These are phyloP conservation scores for Starmerella etchellsii DNA, from an alignment of 805 yeast species.

Conservation along the genomic window DNA sequence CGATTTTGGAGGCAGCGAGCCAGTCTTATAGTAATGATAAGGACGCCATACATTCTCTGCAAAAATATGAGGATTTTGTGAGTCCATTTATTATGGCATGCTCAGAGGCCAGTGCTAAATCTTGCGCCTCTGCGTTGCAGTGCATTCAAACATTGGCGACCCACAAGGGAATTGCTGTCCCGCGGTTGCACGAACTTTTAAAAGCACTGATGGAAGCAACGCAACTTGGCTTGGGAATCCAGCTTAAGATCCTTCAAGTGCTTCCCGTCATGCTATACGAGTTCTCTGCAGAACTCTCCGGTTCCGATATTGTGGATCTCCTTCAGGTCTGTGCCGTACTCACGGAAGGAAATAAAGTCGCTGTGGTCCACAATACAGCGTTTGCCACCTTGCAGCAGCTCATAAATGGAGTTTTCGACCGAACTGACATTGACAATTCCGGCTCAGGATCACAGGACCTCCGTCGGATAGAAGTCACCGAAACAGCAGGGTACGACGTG, in stretches of 20 bases:
- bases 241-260: constrained; percentile 71
- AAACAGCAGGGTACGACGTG: constrained; percentile 33
- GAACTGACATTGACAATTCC: constrained; percentile 28
- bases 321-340: constrained; percentile 59
- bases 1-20: constrained; percentile 11
- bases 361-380: constrained; percentile 78
- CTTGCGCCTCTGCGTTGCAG: constrained; percentile 59
- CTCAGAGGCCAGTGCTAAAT: constrained; percentile 59
- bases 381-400: constrained; percentile 86
- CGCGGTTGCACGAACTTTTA: constrained; percentile 40
- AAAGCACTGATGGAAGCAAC: constrained; percentile 63
- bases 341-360: constrained; percentile 53
- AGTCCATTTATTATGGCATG: constrained; percentile 64
- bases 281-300: constrained; percentile 45
- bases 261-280: constrained; percentile 61
- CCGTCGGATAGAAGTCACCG: constrained; percentile 20
- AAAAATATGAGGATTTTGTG: constrained; percentile 37
- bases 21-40: constrained; percentile 9
- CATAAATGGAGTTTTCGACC: constrained; percentile 64
- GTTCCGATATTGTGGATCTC: constrained; percentile 42
- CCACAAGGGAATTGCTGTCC: constrained; percentile 41
- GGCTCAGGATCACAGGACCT: not conserved
- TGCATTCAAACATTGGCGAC: constrained; percentile 51
- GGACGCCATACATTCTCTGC: constrained; percentile 7
- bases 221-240: constrained; percentile 65